Evolutionary conservation across 2,329 filamentous ascomycete genomes (phyloP).

Genomic region (Scedosporium aurantiacum): DNA sequence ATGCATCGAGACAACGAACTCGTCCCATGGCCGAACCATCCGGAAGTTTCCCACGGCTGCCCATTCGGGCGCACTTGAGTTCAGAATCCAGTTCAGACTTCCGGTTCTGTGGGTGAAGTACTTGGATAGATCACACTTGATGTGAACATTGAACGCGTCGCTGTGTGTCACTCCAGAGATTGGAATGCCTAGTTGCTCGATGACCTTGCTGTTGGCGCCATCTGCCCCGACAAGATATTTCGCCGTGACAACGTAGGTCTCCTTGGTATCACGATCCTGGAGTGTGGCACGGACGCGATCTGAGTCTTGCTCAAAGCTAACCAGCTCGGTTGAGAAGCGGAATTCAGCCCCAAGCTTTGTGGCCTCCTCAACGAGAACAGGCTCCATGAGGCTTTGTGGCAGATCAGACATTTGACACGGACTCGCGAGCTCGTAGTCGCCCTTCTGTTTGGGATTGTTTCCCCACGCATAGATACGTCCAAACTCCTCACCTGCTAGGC

Average conservation of each 20-base stretch:
- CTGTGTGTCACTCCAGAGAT: slow-evolving; percentile 16
- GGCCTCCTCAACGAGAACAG: slow-evolving; percentile 30
- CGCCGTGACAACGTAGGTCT: slow-evolving; percentile 24
- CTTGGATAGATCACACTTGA: slow-evolving; percentile 36
- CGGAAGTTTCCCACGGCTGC: slow-evolving; percentile 32
- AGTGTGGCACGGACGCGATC: slow-evolving; percentile 18
- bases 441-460: slow-evolving; percentile 23
- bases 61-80: slow-evolving; percentile 33
- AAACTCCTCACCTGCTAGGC: slow-evolving; percentile 27
- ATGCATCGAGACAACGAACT: slow-evolving; percentile 33
- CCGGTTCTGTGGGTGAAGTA: slow-evolving; percentile 36
- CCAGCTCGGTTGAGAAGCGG: slow-evolving; percentile 29
- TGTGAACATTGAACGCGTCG: slow-evolving; percentile 24
- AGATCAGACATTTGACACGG: slow-evolving; percentile 33
- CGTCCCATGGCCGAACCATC: slow-evolving; percentile 47
- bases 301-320: slow-evolving; percentile 19
- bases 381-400: slow-evolving; percentile 37
- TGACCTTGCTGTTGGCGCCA: slow-evolving; percentile 28
- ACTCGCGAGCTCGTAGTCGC: slow-evolving; percentile 32
- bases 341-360: slow-evolving; percentile 26
- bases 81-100: slow-evolving; percentile 44
- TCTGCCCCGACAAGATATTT: slow-evolving; percentile 51
- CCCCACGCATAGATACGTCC: slow-evolving; percentile 26
- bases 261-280: slow-evolving; percentile 10
- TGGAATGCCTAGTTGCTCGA: slow-evolving; percentile 20